Conservation (phyloP, 2,329 filamentous ascomycete genomes). For the Neofusicoccum ribis region DNA sequence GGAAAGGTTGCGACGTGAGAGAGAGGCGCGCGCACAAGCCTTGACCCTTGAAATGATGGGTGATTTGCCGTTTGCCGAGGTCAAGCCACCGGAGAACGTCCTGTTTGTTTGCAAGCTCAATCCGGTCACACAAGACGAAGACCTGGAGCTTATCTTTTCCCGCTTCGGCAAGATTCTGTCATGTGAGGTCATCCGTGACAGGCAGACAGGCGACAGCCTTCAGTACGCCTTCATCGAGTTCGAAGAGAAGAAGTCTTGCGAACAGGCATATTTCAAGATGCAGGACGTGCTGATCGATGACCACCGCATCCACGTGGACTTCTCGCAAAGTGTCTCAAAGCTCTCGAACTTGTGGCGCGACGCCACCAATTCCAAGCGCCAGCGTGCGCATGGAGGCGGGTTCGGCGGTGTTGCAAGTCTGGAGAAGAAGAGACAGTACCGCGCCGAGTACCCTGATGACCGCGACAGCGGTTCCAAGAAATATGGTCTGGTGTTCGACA, state of each 20-base stretch:
- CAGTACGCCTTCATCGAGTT: conserved; percentile 99
- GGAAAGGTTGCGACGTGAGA: conserved; percentile 79
- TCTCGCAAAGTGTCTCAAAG: conserved; percentile 89
- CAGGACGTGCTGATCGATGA: conserved; percentile 96
- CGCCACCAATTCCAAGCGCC: conserved; percentile 78
- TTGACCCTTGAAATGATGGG: conserved; percentile 97
- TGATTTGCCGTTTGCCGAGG: conserved; percentile 93
- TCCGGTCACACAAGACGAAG: conserved; percentile 91
- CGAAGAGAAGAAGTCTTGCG: conserved; percentile 87
- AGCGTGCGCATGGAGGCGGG: conserved; percentile 65
- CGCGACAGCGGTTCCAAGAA: conserved; percentile 48
- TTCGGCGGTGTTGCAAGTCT: conserved; percentile 88
- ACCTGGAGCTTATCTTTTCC: conserved; percentile 93
- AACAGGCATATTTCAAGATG: conserved; percentile 98
- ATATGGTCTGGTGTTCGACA: conserved; percentile 82
- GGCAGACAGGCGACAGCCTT: conserved; percentile 88
- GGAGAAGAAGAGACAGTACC: conserved; percentile 89
- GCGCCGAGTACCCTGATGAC: conserved; percentile 52
- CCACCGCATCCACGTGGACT: conserved; percentile 96
- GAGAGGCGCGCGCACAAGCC: conserved; percentile 90
- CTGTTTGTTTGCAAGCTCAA: conserved; percentile 99
- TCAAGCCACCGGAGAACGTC: conserved; percentile 95
- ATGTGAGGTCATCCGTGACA: conserved; percentile 94
- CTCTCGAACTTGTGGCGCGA: conserved; percentile 87
- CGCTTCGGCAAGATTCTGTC: conserved; percentile 94